These are phyloP conservation scores for Coniochaeta sp. DNA, from an alignment of 2,329 filamentous ascomycete genomes.

Conservation along the genomic window DNA sequence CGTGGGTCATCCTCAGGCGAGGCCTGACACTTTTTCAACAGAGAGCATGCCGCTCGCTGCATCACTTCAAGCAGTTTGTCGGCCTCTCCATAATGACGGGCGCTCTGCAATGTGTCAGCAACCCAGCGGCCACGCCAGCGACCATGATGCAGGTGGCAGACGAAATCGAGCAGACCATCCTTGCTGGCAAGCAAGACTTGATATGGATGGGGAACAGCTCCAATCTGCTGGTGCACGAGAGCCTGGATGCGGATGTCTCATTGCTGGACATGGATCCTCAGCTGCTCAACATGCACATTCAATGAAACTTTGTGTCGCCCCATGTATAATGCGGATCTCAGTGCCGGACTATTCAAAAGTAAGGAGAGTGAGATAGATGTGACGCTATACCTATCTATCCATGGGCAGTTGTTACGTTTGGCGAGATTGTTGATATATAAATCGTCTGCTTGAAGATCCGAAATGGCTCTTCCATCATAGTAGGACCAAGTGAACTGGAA, in stretches of 20 bases:
- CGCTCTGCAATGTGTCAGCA: slow-evolving; percentile 8
- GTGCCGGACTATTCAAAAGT: background rate
- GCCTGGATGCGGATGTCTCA: background rate
- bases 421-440: no score
- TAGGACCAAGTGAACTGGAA: background rate
- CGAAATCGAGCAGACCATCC: slow-evolving; percentile 15
- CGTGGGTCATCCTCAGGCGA: slow-evolving; percentile 6
- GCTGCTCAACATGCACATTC: slow-evolving; percentile 2
- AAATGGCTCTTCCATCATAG: background rate
- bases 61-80: slow-evolving; percentile 15
- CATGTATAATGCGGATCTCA: background rate
- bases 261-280: slow-evolving; percentile 1
- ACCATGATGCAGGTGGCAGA: slow-evolving; percentile 11
- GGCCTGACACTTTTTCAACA: slow-evolving; percentile 9
- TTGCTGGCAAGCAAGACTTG: slow-evolving; percentile 12
- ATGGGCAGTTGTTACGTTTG: no score
- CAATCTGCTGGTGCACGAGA: background rate
- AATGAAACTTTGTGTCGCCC: background rate
- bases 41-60: slow-evolving; percentile 12
- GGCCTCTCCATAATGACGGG: slow-evolving; percentile 11
- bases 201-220: slow-evolving; percentile 8
- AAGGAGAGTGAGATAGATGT: no score
- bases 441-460: background rate
- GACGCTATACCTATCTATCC: background rate
- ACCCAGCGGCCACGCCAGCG: slow-evolving; percentile 6